Evolutionary conservation across 1,284 basidiomycete genomes (phyloP).

Genomic region (Thecaphora frezii): DNA sequence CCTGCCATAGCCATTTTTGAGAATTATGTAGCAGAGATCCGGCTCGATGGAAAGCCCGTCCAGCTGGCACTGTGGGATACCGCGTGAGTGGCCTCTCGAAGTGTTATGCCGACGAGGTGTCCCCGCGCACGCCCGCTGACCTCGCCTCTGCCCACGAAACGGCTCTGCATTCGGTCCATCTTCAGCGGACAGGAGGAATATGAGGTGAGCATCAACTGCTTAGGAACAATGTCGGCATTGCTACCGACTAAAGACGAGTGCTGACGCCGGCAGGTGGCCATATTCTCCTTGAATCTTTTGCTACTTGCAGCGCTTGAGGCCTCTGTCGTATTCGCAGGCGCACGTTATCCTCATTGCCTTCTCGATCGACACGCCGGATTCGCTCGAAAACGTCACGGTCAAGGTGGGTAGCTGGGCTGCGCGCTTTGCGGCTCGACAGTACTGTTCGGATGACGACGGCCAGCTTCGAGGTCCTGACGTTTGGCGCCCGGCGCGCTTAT

Average conservation of each 20-base stretch:
- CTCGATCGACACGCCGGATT: conserved; percentile 92
- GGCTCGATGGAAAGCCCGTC: conserved; percentile 92
- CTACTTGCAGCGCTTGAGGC: conserved; percentile 73
- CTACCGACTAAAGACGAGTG: too few species aligned
- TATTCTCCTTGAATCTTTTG: too few species aligned
- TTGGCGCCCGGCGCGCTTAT: neutral
- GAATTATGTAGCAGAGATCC: conserved; percentile 97
- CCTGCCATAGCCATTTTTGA: conserved; percentile 84
- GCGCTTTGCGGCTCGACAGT: too few species aligned
- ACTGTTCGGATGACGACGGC: too few species aligned
- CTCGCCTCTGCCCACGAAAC: neutral
- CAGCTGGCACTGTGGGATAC: conserved; percentile 97
- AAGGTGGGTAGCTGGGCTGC: conserved; percentile 72
- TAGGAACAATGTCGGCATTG: too few species aligned
- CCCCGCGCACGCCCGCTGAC: conserved; percentile 1
- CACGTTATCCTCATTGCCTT: conserved; percentile 98
- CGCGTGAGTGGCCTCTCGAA: conserved; percentile 67
- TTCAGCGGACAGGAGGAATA: conserved; percentile 87
- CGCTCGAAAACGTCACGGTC: conserved; percentile 87
- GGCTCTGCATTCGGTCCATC: neutral
- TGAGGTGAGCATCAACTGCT: conserved; percentile 70
- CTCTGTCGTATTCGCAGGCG: conserved; percentile 94
- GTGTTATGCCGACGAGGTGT: neutral
- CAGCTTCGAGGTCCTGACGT: neutral
- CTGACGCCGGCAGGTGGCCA: too few species aligned